Percentiles rank a stretch among this genome's conserved stretches.
phyloP scores from a whole-genome alignment of 129 eudicot species.

The Scalesia atractyloides region DNA sequence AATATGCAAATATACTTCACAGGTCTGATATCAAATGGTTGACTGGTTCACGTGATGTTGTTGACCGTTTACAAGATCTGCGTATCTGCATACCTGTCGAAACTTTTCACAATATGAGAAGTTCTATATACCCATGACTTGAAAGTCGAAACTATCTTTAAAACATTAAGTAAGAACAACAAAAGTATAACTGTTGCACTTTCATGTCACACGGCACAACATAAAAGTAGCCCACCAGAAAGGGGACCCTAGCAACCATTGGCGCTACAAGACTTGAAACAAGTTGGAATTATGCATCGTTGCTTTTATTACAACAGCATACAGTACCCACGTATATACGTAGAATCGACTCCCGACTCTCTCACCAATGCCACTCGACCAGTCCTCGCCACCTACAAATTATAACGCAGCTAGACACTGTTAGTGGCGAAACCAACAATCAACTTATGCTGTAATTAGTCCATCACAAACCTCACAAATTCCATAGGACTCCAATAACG shows the following conservation, averaged over 20 bases:
- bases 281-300: neutral
- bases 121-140: slow-evolving; percentile 9
- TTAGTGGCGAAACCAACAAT: neutral
- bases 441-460: neutral
- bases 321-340: slow-evolving; percentile 53
- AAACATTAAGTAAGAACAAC: neutral
- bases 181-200: neutral
- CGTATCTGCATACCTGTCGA: slow-evolving; percentile 63
- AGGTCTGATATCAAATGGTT: slow-evolving; percentile 69
- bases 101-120: neutral
- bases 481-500: slow-evolving; percentile 74
- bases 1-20: slow-evolving; percentile 59
- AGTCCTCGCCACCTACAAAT: slow-evolving; percentile 61
- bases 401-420: neutral
- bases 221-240: neutral
- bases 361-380: slow-evolving; percentile 66
- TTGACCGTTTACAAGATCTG: slow-evolving; percentile 62
- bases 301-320: slow-evolving; percentile 34
- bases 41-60: slow-evolving; percentile 61
- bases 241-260: neutral
- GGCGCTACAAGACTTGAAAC: slow-evolving; percentile 5
- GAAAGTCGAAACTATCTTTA: neutral
- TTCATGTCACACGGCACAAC: neutral
- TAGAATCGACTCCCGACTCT: slow-evolving; percentile 66
- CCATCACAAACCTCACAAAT: slow-evolving; percentile 76